Evolutionary conservation across 495 filamentous ascomycete genomes (phyloP).

Genomic region (Penicillium chermesinum): DNA sequence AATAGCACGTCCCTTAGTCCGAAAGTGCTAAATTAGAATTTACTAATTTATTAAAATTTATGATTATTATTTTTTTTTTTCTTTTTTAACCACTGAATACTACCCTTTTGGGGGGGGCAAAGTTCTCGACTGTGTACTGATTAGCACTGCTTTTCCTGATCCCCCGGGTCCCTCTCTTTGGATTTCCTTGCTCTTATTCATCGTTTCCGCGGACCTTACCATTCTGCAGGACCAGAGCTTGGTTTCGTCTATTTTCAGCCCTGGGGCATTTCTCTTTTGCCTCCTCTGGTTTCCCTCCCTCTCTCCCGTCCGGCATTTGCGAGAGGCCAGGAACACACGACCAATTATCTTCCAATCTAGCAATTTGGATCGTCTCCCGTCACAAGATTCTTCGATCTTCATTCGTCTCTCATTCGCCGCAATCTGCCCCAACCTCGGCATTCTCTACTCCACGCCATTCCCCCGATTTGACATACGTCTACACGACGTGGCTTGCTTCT

Average conservation of each 20-base stretch:
- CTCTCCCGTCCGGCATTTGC: no score
- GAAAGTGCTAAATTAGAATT: background rate
- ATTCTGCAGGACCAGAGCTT: no score
- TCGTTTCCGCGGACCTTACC: background rate
- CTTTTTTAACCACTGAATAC: no score
- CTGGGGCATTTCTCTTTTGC: no score
- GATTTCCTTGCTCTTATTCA: constrained; percentile 38
- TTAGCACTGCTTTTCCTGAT: no score
- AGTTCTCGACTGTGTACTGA: no score
- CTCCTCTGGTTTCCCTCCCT: background rate
- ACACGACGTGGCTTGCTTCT: constrained; percentile 8
- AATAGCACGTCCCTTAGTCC: background rate
- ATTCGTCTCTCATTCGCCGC: constrained; percentile 12
- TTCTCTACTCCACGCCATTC: constrained; percentile 18
- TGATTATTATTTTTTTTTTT: no score
- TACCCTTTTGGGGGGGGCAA: no score
- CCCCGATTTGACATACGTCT: constrained; percentile 11
- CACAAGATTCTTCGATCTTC: constrained; percentile 21
- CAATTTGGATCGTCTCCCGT: background rate
- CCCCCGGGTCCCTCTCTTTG: background rate
- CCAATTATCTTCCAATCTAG: no score
- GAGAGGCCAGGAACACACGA: no score
- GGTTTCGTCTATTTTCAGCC: no score
- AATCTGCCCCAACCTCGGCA: constrained; percentile 21
- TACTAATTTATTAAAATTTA: no score